phyloP scores from a whole-genome alignment of 306 rosid species.

The Psophocarpus tetragonolobus region DNA sequence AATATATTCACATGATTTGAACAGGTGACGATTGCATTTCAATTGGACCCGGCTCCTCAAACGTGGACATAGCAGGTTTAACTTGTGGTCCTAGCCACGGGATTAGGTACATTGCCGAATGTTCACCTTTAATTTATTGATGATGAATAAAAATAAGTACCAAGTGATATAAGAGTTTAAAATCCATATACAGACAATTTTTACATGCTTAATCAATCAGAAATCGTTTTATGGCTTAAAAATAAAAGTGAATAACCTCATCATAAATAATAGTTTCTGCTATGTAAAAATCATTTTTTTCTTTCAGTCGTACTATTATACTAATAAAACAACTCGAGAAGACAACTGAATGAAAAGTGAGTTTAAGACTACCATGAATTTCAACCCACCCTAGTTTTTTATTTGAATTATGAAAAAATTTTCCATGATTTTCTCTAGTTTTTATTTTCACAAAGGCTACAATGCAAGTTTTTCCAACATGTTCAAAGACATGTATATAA shows the following conservation, averaged over 20 bases:
- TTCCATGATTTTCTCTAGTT: neutral
- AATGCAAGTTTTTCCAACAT: neutral
- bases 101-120: conserved; percentile 63
- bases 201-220: too few relatives aligned
- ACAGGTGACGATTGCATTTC: conserved; percentile 98
- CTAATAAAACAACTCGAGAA: neutral
- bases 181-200: neutral
- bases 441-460: neutral
- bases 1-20: conserved; percentile 21
- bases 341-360: neutral
- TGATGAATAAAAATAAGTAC: neutral
- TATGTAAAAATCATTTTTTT: too few relatives aligned
- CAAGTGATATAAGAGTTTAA: neutral
- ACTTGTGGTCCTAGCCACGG: conserved; percentile 99
- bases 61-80: conserved; percentile 78
- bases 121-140: neutral
- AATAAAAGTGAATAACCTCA: too few relatives aligned
- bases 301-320: too few relatives aligned
- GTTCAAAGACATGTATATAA: neutral
- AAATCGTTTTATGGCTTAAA: too few relatives aligned
- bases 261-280: too few relatives aligned
- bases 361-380: neutral
- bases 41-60: conserved; percentile 79
- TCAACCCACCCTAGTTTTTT: neutral
- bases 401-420: neutral